A percentile compares a stretch with the other conserved stretches of the same genome.
Conservation (phyloP, 2,329 filamentous ascomycete species). For the Fusarium domesticum region DNA sequence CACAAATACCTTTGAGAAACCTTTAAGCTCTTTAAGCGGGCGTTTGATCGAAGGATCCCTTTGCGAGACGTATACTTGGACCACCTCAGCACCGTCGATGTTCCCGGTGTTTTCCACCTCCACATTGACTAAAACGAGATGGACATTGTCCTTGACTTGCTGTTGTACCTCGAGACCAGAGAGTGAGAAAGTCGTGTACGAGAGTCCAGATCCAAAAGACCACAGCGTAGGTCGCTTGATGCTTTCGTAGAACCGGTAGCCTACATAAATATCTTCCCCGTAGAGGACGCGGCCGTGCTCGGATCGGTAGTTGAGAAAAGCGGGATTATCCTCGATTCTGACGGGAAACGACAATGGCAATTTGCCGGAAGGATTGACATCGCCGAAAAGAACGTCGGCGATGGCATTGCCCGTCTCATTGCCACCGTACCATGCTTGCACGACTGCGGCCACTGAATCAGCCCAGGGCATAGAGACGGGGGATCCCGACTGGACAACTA, state of each 20-base stretch:
- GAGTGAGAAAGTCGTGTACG: conserved; percentile 46
- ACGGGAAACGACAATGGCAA: conserved; percentile 53
- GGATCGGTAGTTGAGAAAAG: conserved; percentile 7
- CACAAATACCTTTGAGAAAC: neutral
- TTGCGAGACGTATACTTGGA: conserved; percentile 5
- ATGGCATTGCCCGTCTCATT: conserved; percentile 70
- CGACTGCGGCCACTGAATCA: conserved; percentile 42
- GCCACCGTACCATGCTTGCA: conserved; percentile 69
- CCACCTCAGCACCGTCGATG: conserved; percentile 1
- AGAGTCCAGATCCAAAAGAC: conserved; percentile 65
- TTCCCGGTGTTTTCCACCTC: conserved; percentile 1
- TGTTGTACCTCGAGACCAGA: neutral
- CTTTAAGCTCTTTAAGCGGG: conserved; percentile 3
- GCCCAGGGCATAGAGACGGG: conserved; percentile 36
- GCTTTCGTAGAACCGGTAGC: conserved; percentile 66
- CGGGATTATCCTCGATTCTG: conserved; percentile 4
- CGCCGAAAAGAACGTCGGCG: conserved; percentile 63
- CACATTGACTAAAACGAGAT: neutral
- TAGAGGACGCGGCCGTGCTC: conserved; percentile 39
- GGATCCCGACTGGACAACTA: conserved; percentile 60
- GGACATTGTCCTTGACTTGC: neutral
- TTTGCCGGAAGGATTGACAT: conserved; percentile 55
- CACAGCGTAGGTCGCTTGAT: conserved; percentile 48
- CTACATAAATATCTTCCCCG: conserved; percentile 69
- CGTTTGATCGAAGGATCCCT: conserved; percentile 2